A percentile compares a stretch with the other conserved stretches of the same genome.
Conservation (phyloP, 2,329 filamentous ascomycete genomes). For the Fusarium sp. region DNA sequence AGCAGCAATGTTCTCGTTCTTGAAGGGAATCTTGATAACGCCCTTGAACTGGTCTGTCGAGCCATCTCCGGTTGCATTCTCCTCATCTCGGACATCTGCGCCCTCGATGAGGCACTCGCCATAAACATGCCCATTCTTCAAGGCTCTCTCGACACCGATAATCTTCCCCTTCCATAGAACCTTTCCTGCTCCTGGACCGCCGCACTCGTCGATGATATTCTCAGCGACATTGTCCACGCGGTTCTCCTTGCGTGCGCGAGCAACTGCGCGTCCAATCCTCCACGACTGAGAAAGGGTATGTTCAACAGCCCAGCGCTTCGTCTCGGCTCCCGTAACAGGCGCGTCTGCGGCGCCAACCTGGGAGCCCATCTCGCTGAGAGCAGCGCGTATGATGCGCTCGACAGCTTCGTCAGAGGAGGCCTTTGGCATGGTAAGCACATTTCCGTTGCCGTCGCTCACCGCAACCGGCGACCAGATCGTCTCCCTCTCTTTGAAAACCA, state of each 20-base stretch:
- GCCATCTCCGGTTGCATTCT: slow-evolving; percentile 7
- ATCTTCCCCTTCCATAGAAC: slow-evolving; percentile 73
- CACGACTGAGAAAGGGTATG: slow-evolving; percentile 63
- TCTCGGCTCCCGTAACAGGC: slow-evolving; percentile 59
- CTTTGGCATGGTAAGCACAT: slow-evolving; percentile 59
- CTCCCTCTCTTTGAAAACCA: slow-evolving; percentile 59
- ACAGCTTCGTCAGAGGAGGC: slow-evolving; percentile 57
- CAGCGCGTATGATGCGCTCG: slow-evolving; percentile 60
- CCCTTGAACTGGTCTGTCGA: slow-evolving; percentile 51
- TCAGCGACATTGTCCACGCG: slow-evolving; percentile 64
- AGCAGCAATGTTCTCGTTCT: slow-evolving; percentile 77
- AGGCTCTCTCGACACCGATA: slow-evolving; percentile 63
- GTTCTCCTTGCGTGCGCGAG: slow-evolving; percentile 58
- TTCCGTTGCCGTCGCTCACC: slow-evolving; percentile 63
- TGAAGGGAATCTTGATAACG: slow-evolving; percentile 71
- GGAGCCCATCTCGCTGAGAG: slow-evolving; percentile 65
- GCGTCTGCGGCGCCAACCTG: slow-evolving; percentile 59
- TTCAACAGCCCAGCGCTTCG: slow-evolving; percentile 60
- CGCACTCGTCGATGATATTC: slow-evolving; percentile 66
- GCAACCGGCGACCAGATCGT: slow-evolving; percentile 57
- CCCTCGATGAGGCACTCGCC: slow-evolving; percentile 67
- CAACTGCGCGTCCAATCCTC: slow-evolving; percentile 69
- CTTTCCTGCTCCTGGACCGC: slow-evolving; percentile 61
- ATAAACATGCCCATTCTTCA: slow-evolving; percentile 67
- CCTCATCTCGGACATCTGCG: slow-evolving; percentile 51